Conservation (phyloP, 140 eudicot genomes). For the Ambrosia hybrid region DNA sequence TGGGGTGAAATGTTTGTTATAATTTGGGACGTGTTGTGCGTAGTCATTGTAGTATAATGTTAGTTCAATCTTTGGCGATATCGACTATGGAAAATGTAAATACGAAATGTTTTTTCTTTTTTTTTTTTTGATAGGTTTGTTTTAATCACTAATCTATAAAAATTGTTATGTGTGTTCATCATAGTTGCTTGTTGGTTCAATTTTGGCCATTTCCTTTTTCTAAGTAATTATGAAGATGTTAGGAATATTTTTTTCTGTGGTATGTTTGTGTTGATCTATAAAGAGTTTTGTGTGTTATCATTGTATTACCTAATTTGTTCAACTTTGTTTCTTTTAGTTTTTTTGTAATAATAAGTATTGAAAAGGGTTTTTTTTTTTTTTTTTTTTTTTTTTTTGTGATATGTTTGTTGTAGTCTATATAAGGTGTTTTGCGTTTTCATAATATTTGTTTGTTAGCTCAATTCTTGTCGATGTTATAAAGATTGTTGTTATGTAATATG, state of each 20-base stretch:
- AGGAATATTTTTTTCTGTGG: not conserved
- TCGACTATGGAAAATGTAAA: not conserved
- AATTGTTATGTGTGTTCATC: not conserved
- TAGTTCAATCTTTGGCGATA: not conserved
- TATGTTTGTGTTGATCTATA: not conserved
- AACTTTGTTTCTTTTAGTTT: not conserved
- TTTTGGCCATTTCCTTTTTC: not conserved
- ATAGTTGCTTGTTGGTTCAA: conserved; percentile 11
- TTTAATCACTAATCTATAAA: not conserved
- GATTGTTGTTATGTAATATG: not conserved
- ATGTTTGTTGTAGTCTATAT: not conserved
- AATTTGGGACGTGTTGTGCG: not conserved
- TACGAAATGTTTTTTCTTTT: not conserved
- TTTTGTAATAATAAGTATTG: not conserved
- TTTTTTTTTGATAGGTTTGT: not conserved
- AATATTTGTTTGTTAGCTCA: too few species aligned
- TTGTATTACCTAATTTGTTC: not conserved
- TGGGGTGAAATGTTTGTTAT: not conserved
- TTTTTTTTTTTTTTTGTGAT: not conserved
- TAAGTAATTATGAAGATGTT: not conserved
- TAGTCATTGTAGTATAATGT: not conserved
- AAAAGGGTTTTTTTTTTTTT: not conserved
- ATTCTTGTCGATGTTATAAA: too few species aligned
- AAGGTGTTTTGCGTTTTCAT: not conserved
- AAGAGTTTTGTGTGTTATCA: not conserved